Evolutionary conservation across 2,329 filamentous ascomycete genomes (phyloP), one percentile per base, ranked within the genome.

Genomic region (Penicillium paneum): DNA sequence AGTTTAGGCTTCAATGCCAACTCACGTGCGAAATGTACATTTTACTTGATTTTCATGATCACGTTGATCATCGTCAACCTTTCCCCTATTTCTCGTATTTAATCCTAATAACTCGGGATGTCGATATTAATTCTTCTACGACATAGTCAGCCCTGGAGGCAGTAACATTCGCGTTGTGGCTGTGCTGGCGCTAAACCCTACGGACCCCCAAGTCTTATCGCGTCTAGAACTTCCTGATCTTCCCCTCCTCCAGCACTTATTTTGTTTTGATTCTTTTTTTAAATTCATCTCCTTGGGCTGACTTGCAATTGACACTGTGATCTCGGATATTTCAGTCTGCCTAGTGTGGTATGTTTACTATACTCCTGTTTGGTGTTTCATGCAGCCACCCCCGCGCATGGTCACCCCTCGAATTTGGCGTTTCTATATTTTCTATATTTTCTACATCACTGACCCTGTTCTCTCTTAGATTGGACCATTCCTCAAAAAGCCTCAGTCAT

Each of bases 171-270:
- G 17, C 42, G 43, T 29, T 42, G 51, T 52, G 62, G 60, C 62
- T 59, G 62, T 63, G 62, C 60, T 49, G 39, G 54, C 60, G 57
- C 60, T 64, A 60, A 62, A 58, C 57, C 60, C 58, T 63, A 63
- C 28, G 29, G 28, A 15, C 26, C 26, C 17, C 4, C 1, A 40
- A 52, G 47, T 32, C 54, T 63, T 61, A 62, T 62, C 61, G 61
- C 52, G 53, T 59, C 59, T 61, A 61, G 61, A 64, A 55, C 52
- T 39, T 39, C 21, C 13, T 49, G 29, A 39, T 40, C 32, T 39
- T 26, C 31, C 38, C 19, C 19, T 5, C 34, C 53, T 38, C 32
- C 49, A 24, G 35, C 26, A 17, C 11, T 21, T 28, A 39, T 31
- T 39, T 39, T 42, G 28, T 17, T n/a, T 46, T 11, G 21, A 24